Evolutionary conservation across 2,329 filamentous ascomycete genomes (phyloP), one percentile per base, ranked within the genome.

Genomic region (Huntiella savannae): DNA sequence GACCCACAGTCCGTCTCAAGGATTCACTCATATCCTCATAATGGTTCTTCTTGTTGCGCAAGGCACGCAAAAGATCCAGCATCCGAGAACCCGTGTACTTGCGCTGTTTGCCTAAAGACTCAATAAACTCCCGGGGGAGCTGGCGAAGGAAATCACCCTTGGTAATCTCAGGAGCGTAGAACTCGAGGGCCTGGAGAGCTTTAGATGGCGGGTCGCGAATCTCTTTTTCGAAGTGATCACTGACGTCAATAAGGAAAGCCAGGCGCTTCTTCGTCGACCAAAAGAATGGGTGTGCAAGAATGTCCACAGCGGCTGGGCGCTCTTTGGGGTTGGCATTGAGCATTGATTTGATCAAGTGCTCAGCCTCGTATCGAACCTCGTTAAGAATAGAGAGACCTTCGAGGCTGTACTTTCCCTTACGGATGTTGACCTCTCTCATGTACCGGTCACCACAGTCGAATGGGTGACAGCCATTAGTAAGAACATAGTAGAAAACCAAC

Each of bases 401-500:
- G 32, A 93, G 69, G 55, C 79, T 79, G 59, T 79, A 82, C 49
- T 80, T 78, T 52, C 84, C 83, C 59, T 93, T 92, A 55, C 93
- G 86, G 55, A 98, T 96, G 61, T 98, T 96, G 55, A 92, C 82
- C 62, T 98, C 91, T 45, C 91, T 77, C 75, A 93, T 92, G 67
- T 91, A 96, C 43, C 85, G 78, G 57, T 91, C 86, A 47, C 91
- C 87, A 52, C 86, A 87, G 58, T 95, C 88, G 56, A 92, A 98
- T 0, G 91, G 91, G 60, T 98, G 91, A 1, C 73, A 75, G 12
- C 91, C 91, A 51, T 86, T 82, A 1, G 88, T 95, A 50, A 98
- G 70, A n/a, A 96, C 87, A 59, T 95, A 98, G 64, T 87, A 96
- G 67, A 95, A 98, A n/a, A 98, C 86, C 45, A 94, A 80, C 1